These are phyloP conservation scores for Fraxinus excelsior DNA, from an alignment of 257 asterid genomes.

Conservation along the genomic window DNA sequence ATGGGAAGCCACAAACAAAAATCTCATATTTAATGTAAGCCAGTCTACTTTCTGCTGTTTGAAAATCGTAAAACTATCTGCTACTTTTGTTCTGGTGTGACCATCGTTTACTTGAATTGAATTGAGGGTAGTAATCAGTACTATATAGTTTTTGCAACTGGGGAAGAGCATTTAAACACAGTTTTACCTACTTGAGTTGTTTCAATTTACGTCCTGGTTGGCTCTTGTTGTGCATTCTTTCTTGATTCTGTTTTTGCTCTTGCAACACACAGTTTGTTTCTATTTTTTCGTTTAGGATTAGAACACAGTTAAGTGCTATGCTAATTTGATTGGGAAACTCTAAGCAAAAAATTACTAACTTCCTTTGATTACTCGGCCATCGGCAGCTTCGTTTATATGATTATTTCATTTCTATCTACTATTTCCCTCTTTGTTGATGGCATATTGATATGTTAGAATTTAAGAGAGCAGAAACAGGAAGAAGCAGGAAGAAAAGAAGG, in stretches of 20 bases:
- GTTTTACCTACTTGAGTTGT: neutral
- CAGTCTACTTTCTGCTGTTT: no score
- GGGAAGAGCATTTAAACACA: neutral
- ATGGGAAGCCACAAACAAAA: constrained; percentile 46
- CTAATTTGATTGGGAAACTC: neutral
- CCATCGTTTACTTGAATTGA: neutral
- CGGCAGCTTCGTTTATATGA: neutral
- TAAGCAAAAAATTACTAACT: neutral
- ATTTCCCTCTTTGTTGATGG: neutral
- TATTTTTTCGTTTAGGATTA: neutral
- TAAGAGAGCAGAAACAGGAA: no score
- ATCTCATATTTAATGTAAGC: constrained; percentile 48
- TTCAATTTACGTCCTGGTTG: neutral
- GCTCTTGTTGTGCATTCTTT: neutral
- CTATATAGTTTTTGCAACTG: neutral
- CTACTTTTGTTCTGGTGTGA: neutral
- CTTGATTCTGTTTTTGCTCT: neutral
- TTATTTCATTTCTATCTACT: neutral
- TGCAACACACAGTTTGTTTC: no score
- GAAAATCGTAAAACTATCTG: neutral
- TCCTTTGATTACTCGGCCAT: neutral
- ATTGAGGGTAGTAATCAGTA: neutral
- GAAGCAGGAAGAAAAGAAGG: no score
- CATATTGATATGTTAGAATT: no score
- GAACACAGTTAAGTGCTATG: neutral